A percentile compares a stretch with the other conserved stretches of the same genome.
Evolutionary conservation across 139 green algal genomes (phyloP).

Genomic region (Closterium sp.): DNA sequence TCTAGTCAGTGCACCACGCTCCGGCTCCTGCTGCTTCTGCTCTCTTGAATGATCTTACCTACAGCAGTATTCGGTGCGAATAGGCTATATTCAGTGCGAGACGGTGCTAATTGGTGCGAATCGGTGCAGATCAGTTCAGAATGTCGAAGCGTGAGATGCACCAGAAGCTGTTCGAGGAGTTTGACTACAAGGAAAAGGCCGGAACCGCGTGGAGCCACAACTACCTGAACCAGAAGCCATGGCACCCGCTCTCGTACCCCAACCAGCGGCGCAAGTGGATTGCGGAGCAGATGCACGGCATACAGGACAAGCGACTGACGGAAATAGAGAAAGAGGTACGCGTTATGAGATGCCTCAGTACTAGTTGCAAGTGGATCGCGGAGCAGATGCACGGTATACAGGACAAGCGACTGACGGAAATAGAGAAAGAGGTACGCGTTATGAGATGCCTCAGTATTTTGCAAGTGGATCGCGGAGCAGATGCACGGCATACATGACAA

Average conservation of each 20-base stretch:
- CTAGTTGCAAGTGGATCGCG: not conserved
- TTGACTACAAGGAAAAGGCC: constrained; percentile 38
- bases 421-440: not conserved
- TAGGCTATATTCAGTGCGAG: too few relatives aligned
- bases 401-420: not conserved
- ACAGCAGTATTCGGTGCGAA: not conserved
- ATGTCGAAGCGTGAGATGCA: constrained; percentile 1
- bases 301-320: constrained; percentile 61
- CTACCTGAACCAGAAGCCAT: constrained; percentile 82
- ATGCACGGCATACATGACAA: too few relatives aligned
- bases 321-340: constrained; percentile 57
- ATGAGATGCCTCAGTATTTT: constrained; percentile 68
- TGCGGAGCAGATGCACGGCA: constrained; percentile 63
- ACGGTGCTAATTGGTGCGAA: not conserved
- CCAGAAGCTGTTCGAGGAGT: constrained; percentile 24
- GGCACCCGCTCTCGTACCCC: constrained; percentile 80
- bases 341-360: not conserved
- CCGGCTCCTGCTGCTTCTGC: too few relatives aligned
- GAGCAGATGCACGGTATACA: not conserved
- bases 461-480: too few relatives aligned
- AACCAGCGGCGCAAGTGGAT: constrained; percentile 76
- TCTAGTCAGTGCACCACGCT: too few relatives aligned
- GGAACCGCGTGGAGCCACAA: constrained; percentile 69
- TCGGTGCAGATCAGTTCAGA: not conserved
- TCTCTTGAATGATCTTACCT: too few relatives aligned